Evolutionary conservation across 148 eudicot genomes (phyloP).

Genomic region (Rheum nobile): DNA sequence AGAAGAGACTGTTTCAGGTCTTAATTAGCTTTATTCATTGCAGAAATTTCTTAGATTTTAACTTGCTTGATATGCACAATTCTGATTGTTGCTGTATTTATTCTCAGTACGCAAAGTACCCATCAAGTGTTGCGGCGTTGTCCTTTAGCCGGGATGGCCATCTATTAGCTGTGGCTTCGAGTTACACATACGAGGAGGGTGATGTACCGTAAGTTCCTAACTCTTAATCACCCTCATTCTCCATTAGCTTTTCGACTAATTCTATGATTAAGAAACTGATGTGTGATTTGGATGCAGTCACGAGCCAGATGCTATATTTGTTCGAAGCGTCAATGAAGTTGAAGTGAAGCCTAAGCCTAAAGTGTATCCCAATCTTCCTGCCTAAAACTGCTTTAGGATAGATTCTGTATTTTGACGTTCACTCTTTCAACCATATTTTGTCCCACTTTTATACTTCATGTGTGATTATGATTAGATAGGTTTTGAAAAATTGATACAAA

Average conservation of each 20-base stretch:
- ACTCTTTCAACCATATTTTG: neutral
- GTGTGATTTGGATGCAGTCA: constrained; percentile 46
- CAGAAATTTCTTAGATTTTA: neutral
- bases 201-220: constrained; percentile 57
- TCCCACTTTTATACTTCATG: neutral
- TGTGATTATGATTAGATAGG: constrained; percentile 1
- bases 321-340: constrained; percentile 81
- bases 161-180: constrained; percentile 76
- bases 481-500: neutral
- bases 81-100: neutral
- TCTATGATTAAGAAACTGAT: neutral
- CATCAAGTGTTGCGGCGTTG: constrained; percentile 79
- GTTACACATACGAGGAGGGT: constrained; percentile 87
- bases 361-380: constrained; percentile 48
- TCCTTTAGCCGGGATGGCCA: constrained; percentile 81
- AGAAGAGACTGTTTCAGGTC: constrained; percentile 87
- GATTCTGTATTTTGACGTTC: neutral
- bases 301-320: constrained; percentile 77
- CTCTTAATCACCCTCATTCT: neutral
- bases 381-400: constrained; percentile 23
- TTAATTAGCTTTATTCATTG: neutral
- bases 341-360: constrained; percentile 98
- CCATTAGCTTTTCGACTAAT: neutral
- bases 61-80: neutral
- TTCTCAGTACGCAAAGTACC: constrained; percentile 70